Base-by-base conservation (phyloP, 805 yeast species). In the Lachancea sp. region DNA sequence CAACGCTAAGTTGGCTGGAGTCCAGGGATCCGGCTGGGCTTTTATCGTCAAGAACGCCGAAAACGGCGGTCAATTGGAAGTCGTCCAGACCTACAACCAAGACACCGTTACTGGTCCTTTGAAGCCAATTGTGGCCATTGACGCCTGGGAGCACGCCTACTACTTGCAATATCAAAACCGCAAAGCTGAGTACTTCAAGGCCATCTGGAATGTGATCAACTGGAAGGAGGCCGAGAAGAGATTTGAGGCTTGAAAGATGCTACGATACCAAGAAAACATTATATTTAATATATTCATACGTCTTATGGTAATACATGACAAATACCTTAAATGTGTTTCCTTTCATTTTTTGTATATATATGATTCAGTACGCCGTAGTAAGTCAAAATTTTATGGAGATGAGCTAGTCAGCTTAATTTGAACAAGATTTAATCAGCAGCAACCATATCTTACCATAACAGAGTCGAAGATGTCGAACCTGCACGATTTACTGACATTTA, bases 81-180 rank as follows among this genome's bases (percentile, higher is more conserved):
- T 87, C 41, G 81, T 85, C 41, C 83, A 84, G 63, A 83, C 85
- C 51, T 70, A 77, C 52, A 87, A 87, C 72, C 96, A 87, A 68
- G 96, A 87, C 66, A 83, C 92, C 13, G 87, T 83, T 29, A 69
- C 78, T 36, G 84, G 85, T 36, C 61, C 75, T 8, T 72, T 77
- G 61, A 69, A 75, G 34, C 95, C 96, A 33, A 67, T 88, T 55
- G 74, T 88, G 42, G 96, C 95, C 40, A 83, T 87, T 60, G 96
- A 87, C 56, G 95, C 95, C 45, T 87, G 96, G 96, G 96, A 87
- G 68, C 96, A 87, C 60, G 96, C 96, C 41, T 87, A 87, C 74
- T 87, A 87, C 74, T 73, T 88, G 66, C 96, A 87, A 67, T 87
- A 87, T 72, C 81, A 84, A 70, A 87, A 87, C 70, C 88, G 81